These are phyloP conservation scores for Cylindrotheca fusiformis DNA, from an alignment of 108 stramenopile species.

Conservation along the genomic window DNA sequence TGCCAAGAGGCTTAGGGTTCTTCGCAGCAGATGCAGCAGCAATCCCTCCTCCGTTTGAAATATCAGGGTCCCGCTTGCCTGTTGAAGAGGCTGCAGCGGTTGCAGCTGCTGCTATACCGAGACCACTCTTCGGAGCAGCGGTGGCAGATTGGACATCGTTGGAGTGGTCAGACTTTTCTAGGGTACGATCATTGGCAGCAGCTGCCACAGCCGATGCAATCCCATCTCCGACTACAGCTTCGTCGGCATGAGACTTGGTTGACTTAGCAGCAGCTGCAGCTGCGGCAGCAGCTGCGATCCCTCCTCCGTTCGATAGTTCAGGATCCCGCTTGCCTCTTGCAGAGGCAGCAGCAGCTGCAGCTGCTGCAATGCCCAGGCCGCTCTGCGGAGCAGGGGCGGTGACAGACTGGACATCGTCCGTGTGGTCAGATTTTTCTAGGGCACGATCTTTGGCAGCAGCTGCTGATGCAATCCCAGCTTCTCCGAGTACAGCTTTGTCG, in stretches of 20 bases:
- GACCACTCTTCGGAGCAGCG: neutral
- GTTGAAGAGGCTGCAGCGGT: neutral
- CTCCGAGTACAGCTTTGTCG: neutral
- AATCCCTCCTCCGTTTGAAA: conserved; percentile 9
- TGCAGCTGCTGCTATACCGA: conserved; percentile 26
- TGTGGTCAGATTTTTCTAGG: neutral
- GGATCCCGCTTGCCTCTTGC: too few relatives aligned
- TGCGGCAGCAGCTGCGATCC: neutral
- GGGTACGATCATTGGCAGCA: conserved; percentile 9
- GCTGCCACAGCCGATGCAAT: conserved; percentile 31
- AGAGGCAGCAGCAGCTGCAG: conserved; percentile 17
- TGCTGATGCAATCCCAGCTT: conserved; percentile 4
- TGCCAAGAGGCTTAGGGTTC: neutral
- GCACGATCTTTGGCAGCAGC: conserved; percentile 5
- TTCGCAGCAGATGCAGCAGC: conserved; percentile 8
- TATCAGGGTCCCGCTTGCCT: neutral
- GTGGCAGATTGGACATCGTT: neutral
- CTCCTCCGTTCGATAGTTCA: too few relatives aligned
- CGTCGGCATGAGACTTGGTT: too few relatives aligned
- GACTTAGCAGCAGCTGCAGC: too few relatives aligned
- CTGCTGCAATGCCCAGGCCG: conserved; percentile 30
- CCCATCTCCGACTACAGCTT: conserved; percentile 9
- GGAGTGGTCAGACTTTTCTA: neutral
- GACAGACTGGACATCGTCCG: too few relatives aligned
- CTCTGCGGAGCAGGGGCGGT: neutral